A percentile compares a stretch with the other conserved stretches of the same genome.
Conservation (phyloP, 768 basidiomycete species). For the Lactarius psammicola region DNA sequence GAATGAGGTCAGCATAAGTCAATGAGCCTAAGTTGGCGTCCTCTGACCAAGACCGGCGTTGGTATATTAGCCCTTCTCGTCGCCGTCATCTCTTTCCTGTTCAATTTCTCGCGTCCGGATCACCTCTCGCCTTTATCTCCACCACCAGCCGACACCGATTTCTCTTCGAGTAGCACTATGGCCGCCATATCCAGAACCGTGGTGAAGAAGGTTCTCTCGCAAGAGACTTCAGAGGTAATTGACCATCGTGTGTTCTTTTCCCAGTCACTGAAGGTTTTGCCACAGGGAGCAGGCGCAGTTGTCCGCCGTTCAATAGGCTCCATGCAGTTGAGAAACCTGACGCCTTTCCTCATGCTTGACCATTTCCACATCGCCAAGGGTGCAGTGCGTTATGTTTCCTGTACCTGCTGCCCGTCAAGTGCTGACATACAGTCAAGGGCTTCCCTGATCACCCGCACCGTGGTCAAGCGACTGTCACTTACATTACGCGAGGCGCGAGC, state of each 20-base stretch:
- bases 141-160: background rate
- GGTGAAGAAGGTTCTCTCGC: constrained; percentile 70
- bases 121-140: background rate
- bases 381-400: constrained; percentile 46
- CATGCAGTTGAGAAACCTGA: constrained; percentile 68
- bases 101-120: background rate
- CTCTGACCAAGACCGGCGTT: background rate
- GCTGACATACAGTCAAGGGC: constrained; percentile 46
- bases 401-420: background rate
- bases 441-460: constrained; percentile 94
- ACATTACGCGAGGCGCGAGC: constrained; percentile 81
- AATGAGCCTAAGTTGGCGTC: background rate
- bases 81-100: background rate
- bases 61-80: background rate
- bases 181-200: constrained; percentile 61
- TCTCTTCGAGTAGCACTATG: constrained; percentile 33
- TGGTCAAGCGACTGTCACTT: constrained; percentile 86
- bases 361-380: constrained; percentile 73
- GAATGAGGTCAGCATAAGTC: background rate
- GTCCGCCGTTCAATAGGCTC: constrained; percentile 89
- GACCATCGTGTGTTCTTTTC: background rate
- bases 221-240: constrained; percentile 67
- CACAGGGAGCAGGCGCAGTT: constrained; percentile 72
- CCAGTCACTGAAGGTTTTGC: constrained; percentile 2
- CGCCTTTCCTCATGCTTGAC: constrained; percentile 90